Evolutionary conservation across 768 basidiomycete genomes (phyloP).

Genomic region (Boletus vinaceobasis): DNA sequence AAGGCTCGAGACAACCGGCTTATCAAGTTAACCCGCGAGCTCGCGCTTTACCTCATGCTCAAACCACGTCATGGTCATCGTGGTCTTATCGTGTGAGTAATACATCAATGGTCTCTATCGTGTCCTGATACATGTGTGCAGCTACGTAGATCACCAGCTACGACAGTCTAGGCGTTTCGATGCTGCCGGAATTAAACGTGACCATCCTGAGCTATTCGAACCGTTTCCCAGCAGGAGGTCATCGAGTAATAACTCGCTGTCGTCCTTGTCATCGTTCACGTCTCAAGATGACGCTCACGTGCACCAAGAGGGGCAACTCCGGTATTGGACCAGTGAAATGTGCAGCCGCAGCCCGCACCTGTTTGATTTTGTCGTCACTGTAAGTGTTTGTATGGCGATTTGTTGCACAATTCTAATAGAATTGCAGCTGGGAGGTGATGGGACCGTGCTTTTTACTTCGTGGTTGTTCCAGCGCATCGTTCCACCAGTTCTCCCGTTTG

Average conservation of each 20-base stretch:
- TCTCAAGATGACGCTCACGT: constrained; percentile 38
- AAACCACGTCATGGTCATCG: constrained; percentile 67
- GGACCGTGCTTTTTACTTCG: constrained; percentile 97
- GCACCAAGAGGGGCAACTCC: constrained; percentile 80
- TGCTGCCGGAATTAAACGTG: constrained; percentile 79
- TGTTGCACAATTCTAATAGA: constrained; percentile 10
- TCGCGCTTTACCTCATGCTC: constrained; percentile 93
- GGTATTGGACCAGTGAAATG: constrained; percentile 98
- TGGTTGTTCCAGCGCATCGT: constrained; percentile 99
- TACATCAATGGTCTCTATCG: constrained; percentile 13
- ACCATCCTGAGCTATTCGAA: constrained; percentile 84
- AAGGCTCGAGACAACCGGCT: constrained; percentile 97
- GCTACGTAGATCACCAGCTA: constrained; percentile 94
- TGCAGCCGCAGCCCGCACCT: constrained; percentile 86
- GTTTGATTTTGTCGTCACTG: constrained; percentile 97
- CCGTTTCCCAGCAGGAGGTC: constrained; percentile 75
- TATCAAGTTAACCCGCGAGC: constrained; percentile 90
- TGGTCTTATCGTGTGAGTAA: constrained; percentile 79
- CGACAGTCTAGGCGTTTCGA: constrained; percentile 90
- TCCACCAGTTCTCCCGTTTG: constrained; percentile 97
- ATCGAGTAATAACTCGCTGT: constrained; percentile 61
- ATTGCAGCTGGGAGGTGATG: constrained; percentile 90
- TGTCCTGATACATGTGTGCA: constrained; percentile 30
- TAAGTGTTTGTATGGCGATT: constrained; percentile 38
- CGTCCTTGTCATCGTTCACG: constrained; percentile 48